phyloP scores from a whole-genome alignment of 371 early-diverging fungal species.

The Fennellomyces sp. region DNA sequence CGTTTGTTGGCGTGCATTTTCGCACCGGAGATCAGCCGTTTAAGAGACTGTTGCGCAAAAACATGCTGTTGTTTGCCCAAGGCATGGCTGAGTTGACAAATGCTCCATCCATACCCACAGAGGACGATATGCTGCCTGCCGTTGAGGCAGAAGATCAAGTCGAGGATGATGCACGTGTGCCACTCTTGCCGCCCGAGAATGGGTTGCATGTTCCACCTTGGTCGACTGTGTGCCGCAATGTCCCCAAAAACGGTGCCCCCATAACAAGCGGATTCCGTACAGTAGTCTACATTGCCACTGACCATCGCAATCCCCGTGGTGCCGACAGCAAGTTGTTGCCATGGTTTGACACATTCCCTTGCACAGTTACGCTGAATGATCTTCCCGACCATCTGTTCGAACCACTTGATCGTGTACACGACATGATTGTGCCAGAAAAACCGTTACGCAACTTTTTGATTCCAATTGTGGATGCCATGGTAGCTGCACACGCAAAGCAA shows the following conservation, averaged over 20 bases:
- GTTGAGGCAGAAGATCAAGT: background rate
- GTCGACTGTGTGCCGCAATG: conserved; percentile 12
- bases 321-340: conserved; percentile 21
- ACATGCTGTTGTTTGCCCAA: conserved; percentile 19
- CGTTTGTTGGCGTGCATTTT: conserved; percentile 40
- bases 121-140: conserved; percentile 1
- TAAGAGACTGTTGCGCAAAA: conserved; percentile 14
- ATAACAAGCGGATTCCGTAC: conserved; percentile 5
- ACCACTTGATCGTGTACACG: conserved; percentile 28
- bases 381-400: conserved; percentile 26
- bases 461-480: conserved; percentile 49
- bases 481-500: conserved; percentile 37
- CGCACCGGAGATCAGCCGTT: conserved; percentile 42
- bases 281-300: conserved; percentile 42
- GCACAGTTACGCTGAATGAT: conserved; percentile 36
- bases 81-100: conserved; percentile 6
- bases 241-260: background rate
- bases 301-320: conserved; percentile 33
- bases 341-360: conserved; percentile 41
- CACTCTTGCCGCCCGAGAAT: conserved; percentile 5
- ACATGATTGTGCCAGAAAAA: conserved; percentile 31
- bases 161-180: background rate
- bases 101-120: background rate
- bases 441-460: conserved; percentile 25
- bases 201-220: conserved; percentile 16